Conservation (phyloP, 129 eudicot species). For the Sambucus nigra region DNA sequence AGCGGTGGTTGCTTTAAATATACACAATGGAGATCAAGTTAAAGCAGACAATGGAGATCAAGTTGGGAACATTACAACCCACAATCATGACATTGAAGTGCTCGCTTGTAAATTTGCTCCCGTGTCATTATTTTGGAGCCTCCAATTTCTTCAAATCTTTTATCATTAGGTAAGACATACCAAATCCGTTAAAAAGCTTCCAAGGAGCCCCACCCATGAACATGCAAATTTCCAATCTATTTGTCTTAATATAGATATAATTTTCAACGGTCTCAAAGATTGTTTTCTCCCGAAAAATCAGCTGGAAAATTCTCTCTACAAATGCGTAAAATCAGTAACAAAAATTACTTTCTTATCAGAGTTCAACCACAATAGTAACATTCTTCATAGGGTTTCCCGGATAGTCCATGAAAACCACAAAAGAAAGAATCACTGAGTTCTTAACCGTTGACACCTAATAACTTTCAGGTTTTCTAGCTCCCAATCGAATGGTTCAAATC, state of each 20-base stretch:
- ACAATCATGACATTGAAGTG: too few species aligned
- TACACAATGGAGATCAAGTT: too few species aligned
- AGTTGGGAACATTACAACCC: too few species aligned
- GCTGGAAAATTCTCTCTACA: neutral
- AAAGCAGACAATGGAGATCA: too few species aligned
- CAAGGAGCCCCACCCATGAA: neutral
- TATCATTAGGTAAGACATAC: neutral
- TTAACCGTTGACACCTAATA: neutral
- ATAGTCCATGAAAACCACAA: neutral
- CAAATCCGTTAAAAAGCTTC: neutral
- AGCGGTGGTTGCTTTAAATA: too few species aligned
- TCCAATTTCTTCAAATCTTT: neutral
- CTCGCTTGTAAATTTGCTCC: slow-evolving; percentile 7
- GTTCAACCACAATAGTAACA: neutral
- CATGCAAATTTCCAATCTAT: neutral
- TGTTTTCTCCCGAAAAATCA: neutral
- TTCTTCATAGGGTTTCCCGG: neutral
- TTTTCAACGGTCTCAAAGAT: neutral
- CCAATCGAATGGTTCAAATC: too few species aligned
- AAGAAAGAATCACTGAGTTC: neutral
- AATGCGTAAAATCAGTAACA: neutral
- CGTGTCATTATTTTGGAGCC: neutral
- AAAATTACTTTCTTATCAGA: neutral
- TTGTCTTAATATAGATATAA: neutral
- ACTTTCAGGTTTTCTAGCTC: neutral